A percentile compares a stretch with the other conserved stretches of the same genome.
Conservation (phyloP, 164 flowering plant species). For the Malania oleifera region DNA sequence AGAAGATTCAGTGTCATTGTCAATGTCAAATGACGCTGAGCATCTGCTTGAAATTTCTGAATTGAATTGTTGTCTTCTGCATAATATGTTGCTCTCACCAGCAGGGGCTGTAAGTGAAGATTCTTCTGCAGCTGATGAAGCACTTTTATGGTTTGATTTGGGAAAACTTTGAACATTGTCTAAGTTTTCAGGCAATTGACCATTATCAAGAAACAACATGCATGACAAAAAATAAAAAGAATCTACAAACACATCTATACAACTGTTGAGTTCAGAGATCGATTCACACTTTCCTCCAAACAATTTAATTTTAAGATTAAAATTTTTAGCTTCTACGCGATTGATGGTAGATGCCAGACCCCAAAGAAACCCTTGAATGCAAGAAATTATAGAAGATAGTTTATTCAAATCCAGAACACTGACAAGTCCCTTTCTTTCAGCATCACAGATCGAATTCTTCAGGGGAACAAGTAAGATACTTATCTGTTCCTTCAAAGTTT, state of each 20-base stretch:
- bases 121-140: constrained; percentile 13
- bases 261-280: constrained; percentile 24
- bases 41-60: constrained; percentile 9
- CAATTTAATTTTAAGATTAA: constrained; percentile 17
- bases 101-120: constrained; percentile 9
- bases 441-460: constrained; percentile 18
- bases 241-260: constrained; percentile 32
- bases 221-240: constrained; percentile 27
- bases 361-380: constrained; percentile 73
- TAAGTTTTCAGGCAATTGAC: constrained; percentile 12
- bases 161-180: constrained; percentile 14
- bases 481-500: constrained; percentile 46
- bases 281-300: constrained; percentile 23
- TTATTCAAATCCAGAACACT: constrained; percentile 26
- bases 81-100: constrained; percentile 2
- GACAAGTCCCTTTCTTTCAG: constrained; percentile 12
- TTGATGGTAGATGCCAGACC: constrained; percentile 53
- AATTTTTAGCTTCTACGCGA: constrained; percentile 10
- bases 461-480: constrained; percentile 22
- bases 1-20: constrained; percentile 11
- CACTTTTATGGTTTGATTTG: constrained; percentile 4
- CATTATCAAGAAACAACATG: constrained; percentile 29
- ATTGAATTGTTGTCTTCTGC: constrained; percentile 10
- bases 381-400: constrained; percentile 45
- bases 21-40: constrained; percentile 11